phyloP scores from a whole-genome alignment of 805 yeast genomes.

The Hanseniaspora nectarophila region DNA sequence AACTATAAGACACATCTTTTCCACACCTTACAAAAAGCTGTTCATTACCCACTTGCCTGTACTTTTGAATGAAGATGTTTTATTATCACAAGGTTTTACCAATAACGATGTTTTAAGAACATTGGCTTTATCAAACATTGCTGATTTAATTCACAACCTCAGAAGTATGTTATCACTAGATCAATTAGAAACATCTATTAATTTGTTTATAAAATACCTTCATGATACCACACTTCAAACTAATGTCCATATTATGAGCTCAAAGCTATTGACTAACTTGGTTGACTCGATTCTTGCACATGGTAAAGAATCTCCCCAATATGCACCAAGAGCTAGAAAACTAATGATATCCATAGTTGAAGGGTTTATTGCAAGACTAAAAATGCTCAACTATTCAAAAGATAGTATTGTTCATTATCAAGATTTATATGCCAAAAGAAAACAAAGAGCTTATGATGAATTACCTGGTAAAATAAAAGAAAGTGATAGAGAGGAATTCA shows the following conservation, averaged over 20 bases:
- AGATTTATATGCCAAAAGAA: conserved; percentile 37
- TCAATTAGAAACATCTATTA: conserved; percentile 80
- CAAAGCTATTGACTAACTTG: conserved; percentile 72
- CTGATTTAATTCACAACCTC: conserved; percentile 88
- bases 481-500: conserved; percentile 30
- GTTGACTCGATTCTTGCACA: conserved; percentile 78
- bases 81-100: conserved; percentile 87
- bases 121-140: conserved; percentile 85
- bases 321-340: conserved; percentile 52
- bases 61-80: conserved; percentile 71
- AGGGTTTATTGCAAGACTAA: conserved; percentile 74
- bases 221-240: conserved; percentile 73
- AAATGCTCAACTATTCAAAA: conserved; percentile 60
- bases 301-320: conserved; percentile 49
- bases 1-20: conserved; percentile 87
- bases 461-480: conserved; percentile 26
- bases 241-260: conserved; percentile 93
- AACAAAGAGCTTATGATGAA: conserved; percentile 34
- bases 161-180: conserved; percentile 68
- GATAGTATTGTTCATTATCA: conserved; percentile 54
- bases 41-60: conserved; percentile 79
- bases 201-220: conserved; percentile 64
- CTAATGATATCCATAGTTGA: conserved; percentile 75
- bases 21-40: conserved; percentile 71
- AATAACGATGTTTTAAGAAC: conserved; percentile 84